phyloP scores from a whole-genome alignment of 768 basidiomycete species.

The Leccinum rimulosum region DNA sequence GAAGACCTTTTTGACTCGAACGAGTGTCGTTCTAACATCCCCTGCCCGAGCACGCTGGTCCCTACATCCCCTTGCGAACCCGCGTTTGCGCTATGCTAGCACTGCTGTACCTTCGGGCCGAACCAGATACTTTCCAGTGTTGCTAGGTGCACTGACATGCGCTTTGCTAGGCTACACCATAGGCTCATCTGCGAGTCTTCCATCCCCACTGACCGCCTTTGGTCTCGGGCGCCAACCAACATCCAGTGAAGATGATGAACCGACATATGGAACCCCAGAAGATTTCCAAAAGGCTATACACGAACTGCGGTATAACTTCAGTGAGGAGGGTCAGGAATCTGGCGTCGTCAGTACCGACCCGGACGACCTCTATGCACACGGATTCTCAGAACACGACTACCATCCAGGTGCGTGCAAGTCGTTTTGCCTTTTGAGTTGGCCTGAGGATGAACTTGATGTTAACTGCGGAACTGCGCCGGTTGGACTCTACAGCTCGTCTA shows the following conservation, averaged over 20 bases:
- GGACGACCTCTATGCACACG: conserved; percentile 52
- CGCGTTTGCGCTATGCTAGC: conserved; percentile 14
- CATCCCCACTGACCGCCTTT: conserved; percentile 7
- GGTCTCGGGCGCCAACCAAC: neutral
- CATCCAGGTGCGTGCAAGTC: conserved; percentile 41
- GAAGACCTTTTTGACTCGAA: conserved; percentile 1
- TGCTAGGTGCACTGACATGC: conserved; percentile 21
- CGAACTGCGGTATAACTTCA: conserved; percentile 44
- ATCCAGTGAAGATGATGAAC: conserved; percentile 12
- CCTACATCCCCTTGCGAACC: neutral
- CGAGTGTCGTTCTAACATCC: neutral
- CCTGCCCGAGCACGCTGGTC: neutral
- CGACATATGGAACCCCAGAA: conserved; percentile 46
- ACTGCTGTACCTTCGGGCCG: neutral
- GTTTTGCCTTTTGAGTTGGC: neutral
- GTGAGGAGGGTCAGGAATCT: neutral
- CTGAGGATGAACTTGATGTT: neutral
- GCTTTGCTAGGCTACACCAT: conserved; percentile 24
- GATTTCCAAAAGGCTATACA: conserved; percentile 55
- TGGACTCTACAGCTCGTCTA: conserved; percentile 31
- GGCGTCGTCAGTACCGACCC: conserved; percentile 46
- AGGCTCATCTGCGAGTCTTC: conserved; percentile 9
- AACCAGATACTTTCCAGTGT: conserved; percentile 2
- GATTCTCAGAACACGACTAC: conserved; percentile 51
- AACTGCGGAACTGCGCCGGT: neutral